A percentile compares a stretch with the other conserved stretches of the same genome.
Conservation (phyloP, 805 yeast genomes). For the Metschnikowia koreensis region DNA sequence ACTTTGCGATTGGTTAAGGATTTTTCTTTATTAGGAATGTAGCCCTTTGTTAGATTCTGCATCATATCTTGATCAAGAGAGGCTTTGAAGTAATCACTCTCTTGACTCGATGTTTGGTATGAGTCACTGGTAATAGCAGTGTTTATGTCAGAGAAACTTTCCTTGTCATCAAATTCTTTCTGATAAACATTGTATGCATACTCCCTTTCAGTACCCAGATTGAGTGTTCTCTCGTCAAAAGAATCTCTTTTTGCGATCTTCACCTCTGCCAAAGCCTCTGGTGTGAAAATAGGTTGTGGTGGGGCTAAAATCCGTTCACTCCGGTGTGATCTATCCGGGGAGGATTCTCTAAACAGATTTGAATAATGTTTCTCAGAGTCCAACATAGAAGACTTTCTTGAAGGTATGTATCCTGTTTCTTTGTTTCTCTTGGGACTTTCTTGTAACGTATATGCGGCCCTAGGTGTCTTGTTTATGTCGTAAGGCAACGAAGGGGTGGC, state of each 20-base stretch:
- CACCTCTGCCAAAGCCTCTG: constrained; percentile 62
- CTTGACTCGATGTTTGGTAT: constrained; percentile 24
- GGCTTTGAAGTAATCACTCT: constrained; percentile 42
- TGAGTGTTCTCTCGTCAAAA: constrained; percentile 34
- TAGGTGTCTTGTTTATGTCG: constrained; percentile 40
- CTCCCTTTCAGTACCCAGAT: constrained; percentile 20
- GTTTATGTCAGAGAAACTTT: constrained; percentile 36
- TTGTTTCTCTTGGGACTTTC: constrained; percentile 68
- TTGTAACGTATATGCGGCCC: constrained; percentile 62
- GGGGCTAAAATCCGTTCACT: constrained; percentile 56
- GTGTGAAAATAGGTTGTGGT: constrained; percentile 66
- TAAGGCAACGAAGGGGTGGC: constrained; percentile 13
- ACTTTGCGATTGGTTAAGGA: constrained; percentile 71
- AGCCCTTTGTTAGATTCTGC: constrained; percentile 41
- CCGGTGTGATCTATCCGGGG: constrained; percentile 32
- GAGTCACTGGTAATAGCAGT: constrained; percentile 28
- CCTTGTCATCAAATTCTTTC: constrained; percentile 33
- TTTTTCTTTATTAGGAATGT: constrained; percentile 63
- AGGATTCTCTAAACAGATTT: constrained; percentile 27
- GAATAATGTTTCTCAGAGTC: constrained; percentile 37
- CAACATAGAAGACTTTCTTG: constrained; percentile 42
- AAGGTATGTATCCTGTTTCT: constrained; percentile 26
- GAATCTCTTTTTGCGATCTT: constrained; percentile 27
- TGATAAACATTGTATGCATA: constrained; percentile 39
- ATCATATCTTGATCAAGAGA: constrained; percentile 48